These are phyloP conservation scores for Dictyostelium purpureum DNA, from an alignment of 78 protist species.

Conservation along the genomic window DNA sequence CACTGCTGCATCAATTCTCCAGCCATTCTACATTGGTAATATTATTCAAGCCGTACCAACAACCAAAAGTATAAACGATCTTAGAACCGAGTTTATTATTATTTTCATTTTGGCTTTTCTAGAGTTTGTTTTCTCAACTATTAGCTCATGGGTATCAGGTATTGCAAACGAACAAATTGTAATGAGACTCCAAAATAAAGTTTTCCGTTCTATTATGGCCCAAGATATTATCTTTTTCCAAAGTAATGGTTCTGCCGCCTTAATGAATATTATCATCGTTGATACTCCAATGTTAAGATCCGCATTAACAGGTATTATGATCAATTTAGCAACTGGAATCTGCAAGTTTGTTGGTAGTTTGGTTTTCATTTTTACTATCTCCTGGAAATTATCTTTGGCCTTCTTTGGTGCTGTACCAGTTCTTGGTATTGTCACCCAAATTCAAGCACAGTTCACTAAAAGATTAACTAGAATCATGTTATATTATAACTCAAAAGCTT, in stretches of 20 bases:
- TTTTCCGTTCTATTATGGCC: constrained; percentile 40
- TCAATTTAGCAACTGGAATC: constrained; percentile 32
- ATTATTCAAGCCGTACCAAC: constrained; percentile 74
- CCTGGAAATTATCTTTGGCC: constrained; percentile 65
- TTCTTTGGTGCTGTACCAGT: constrained; percentile 69
- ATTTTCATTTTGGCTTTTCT: constrained; percentile 50
- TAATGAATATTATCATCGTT: constrained; percentile 58
- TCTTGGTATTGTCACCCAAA: constrained; percentile 29
- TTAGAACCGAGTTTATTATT: constrained; percentile 17
- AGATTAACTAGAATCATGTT: constrained; percentile 38
- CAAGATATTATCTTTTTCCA: constrained; percentile 72
- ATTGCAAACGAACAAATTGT: constrained; percentile 53
- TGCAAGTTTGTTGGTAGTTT: constrained; percentile 76
- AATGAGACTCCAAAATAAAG: constrained; percentile 60
- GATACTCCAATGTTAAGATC: constrained; percentile 77
- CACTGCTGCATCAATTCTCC: constrained; percentile 52
- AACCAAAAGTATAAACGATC: constrained; percentile 12
- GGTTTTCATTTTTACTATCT: constrained; percentile 65
- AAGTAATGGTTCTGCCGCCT: constrained; percentile 28
- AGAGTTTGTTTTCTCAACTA: constrained; percentile 58
- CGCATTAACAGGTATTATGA: constrained; percentile 43
- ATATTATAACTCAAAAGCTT: constrained; percentile 17
- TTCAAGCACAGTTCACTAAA: constrained; percentile 53
- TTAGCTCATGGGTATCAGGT: constrained; percentile 70
- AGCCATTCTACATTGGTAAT: constrained; percentile 72